Percentiles rank a stretch among this genome's conserved stretches.
Evolutionary conservation across 78 protist genomes (phyloP).

Genomic region (Andalucia godoyi): DNA sequence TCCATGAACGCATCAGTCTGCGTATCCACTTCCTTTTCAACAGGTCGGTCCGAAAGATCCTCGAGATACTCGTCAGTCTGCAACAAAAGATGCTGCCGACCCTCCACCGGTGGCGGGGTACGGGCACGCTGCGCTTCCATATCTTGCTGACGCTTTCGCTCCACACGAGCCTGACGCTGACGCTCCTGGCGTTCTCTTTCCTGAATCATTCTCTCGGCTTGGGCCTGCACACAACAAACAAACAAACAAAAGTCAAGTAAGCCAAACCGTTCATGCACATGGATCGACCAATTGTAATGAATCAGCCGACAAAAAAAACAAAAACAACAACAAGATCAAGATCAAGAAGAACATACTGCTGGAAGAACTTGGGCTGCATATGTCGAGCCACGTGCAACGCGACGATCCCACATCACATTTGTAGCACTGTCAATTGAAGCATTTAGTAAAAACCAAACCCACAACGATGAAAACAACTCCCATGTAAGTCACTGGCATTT

Average conservation of each 20-base stretch:
- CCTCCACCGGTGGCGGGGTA: slow-evolving; percentile 36
- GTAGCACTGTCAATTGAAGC: not conserved
- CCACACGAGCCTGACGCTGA: not conserved
- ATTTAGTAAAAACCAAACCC: not conserved
- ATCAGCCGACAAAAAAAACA: no score
- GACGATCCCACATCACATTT: slow-evolving; percentile 43
- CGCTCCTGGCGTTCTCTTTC: not conserved
- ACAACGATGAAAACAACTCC: no score
- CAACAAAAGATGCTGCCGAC: slow-evolving; percentile 46
- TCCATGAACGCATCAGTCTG: slow-evolving; percentile 72
- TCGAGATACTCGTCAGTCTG: slow-evolving; percentile 56
- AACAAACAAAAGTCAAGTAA: not conserved
- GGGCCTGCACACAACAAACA: not conserved
- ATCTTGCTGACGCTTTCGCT: not conserved
- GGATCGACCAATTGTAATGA: no score
- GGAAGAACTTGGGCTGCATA: slow-evolving; percentile 30
- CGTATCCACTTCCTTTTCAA: slow-evolving; percentile 23
- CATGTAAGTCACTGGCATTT: no score
- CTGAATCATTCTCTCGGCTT: slow-evolving; percentile 6
- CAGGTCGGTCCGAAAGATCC: slow-evolving; percentile 15
- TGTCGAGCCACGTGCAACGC: slow-evolving; percentile 60
- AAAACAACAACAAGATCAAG: not conserved
- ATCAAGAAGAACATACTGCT: not conserved
- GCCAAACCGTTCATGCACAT: not conserved
- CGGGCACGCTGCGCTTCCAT: not conserved